These are phyloP conservation scores for Hanseniaspora valbyensis DNA, from an alignment of 805 yeast genomes.

Conservation along the genomic window DNA sequence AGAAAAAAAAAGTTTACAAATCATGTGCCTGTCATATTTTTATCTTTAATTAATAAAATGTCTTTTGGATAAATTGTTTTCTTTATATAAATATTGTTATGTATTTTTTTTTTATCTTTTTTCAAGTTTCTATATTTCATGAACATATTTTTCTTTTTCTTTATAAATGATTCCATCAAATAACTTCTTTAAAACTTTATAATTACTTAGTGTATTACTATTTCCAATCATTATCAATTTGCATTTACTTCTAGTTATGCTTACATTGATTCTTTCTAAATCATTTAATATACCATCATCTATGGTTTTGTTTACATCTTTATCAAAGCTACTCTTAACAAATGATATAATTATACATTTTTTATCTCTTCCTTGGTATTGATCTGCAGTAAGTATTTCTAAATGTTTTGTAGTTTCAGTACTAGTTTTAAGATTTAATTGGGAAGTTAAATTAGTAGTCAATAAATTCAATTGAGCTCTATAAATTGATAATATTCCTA, in stretches of 20 bases:
- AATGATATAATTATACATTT: conserved; percentile 81
- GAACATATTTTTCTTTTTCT: conserved; percentile 1
- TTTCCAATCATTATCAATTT: conserved; percentile 82
- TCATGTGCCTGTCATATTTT: no score
- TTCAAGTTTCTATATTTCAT: no score
- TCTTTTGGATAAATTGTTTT: no score
- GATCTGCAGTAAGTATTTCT: conserved; percentile 87
- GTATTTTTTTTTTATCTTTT: no score
- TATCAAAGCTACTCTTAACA: conserved; percentile 48
- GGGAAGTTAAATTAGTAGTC: no score
- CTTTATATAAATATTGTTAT: not conserved
- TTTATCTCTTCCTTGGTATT: conserved; percentile 92
- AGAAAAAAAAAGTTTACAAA: not conserved
- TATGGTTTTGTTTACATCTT: conserved; percentile 40
- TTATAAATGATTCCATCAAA: conserved; percentile 32
- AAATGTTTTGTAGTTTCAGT: conserved; percentile 31
- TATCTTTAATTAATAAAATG: no score
- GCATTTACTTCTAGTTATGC: conserved; percentile 79
- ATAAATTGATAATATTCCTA: conserved; percentile 86
- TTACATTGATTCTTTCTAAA: conserved; percentile 88
- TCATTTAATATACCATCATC: conserved; percentile 76
- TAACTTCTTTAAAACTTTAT: conserved; percentile 29
- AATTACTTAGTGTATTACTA: conserved; percentile 38
- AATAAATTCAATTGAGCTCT: conserved; percentile 63
- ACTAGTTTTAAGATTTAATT: conserved; percentile 17